These are phyloP conservation scores for Stephania cephalantha DNA, from an alignment of 164 flowering plant genomes.

Conservation along the genomic window DNA sequence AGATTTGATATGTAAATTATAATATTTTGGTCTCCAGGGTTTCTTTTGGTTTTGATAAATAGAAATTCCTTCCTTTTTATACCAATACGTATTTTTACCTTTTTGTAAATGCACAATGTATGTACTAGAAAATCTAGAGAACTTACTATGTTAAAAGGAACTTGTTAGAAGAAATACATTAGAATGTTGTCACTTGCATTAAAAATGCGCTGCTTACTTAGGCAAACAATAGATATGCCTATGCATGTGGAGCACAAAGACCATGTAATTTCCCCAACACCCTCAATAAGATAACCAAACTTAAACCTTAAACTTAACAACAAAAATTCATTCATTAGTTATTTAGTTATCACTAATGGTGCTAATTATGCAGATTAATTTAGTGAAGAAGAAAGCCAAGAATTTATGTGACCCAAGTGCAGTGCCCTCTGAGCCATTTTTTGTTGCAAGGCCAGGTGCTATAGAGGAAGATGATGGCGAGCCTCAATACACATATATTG, in stretches of 20 bases:
- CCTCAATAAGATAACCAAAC: slow-evolving; percentile 61
- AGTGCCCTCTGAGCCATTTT: slow-evolving; percentile 89
- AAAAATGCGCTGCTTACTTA: slow-evolving; percentile 41
- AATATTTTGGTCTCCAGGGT: too few species aligned
- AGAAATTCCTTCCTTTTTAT: too few species aligned
- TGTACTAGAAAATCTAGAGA: too few species aligned
- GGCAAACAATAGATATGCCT: slow-evolving; percentile 82
- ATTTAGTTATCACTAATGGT: neutral
- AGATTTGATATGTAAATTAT: too few species aligned
- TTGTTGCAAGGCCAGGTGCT: slow-evolving; percentile 86
- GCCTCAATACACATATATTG: slow-evolving; percentile 2
- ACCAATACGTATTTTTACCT: too few species aligned
- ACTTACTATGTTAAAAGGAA: too few species aligned
- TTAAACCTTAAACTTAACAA: neutral
- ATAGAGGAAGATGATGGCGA: slow-evolving; percentile 88
- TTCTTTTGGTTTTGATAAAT: too few species aligned
- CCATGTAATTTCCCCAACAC: slow-evolving; percentile 98
- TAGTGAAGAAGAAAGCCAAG: slow-evolving; percentile 64
- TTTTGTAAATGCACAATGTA: too few species aligned
- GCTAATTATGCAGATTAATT: slow-evolving; percentile 52
- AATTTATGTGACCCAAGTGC: slow-evolving; percentile 75
- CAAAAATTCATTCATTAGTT: neutral
- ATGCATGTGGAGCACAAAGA: slow-evolving; percentile 90
- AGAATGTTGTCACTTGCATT: too few species aligned
- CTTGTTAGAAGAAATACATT: too few species aligned